Evolutionary conservation across 371 early-diverging fungal species (phyloP).

Genomic region (Syncephalastrum sp.): DNA sequence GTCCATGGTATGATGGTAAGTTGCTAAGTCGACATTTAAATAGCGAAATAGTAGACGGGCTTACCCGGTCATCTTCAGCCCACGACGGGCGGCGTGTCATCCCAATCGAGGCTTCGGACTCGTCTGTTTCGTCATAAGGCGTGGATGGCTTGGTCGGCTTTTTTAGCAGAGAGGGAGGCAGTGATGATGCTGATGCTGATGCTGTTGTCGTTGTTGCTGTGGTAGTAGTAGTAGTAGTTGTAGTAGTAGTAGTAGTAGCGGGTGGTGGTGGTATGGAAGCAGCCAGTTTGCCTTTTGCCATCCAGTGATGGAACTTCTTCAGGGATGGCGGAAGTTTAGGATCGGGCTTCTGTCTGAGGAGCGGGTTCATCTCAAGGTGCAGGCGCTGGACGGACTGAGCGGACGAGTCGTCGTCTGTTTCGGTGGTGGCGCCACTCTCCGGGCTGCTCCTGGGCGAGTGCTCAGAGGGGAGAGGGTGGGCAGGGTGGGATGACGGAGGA

Average conservation of each 20-base stretch:
- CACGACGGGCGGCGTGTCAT: slow-evolving; percentile 4
- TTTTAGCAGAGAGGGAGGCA: not conserved
- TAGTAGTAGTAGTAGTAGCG: slow-evolving; percentile 15
- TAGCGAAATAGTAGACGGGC: not conserved
- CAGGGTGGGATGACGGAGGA: not conserved
- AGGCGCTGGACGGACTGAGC: not conserved
- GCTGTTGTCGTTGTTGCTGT: not conserved
- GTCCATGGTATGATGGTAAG: not conserved
- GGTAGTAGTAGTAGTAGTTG: slow-evolving; percentile 14
- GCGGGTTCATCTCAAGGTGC: not conserved
- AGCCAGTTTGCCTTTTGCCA: slow-evolving; percentile 19
- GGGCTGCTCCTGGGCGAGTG: not conserved
- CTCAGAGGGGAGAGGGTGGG: too few species aligned
- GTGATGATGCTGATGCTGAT: too few species aligned
- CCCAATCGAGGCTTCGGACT: not conserved
- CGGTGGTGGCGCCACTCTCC: slow-evolving; percentile 15
- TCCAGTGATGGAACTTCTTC: slow-evolving; percentile 28
- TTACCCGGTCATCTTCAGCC: slow-evolving; percentile 18
- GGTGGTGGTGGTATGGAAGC: slow-evolving; percentile 11
- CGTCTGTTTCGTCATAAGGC: not conserved
- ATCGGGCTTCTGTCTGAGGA: not conserved
- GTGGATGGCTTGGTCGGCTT: not conserved
- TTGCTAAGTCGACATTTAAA: not conserved
- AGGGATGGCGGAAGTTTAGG: slow-evolving; percentile 11
- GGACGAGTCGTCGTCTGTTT: slow-evolving; percentile 17